A percentile compares a stretch with the other conserved stretches of the same genome.
Evolutionary conservation across 345 rosid species (phyloP).

Genomic region (Schrenkiella parvula): DNA sequence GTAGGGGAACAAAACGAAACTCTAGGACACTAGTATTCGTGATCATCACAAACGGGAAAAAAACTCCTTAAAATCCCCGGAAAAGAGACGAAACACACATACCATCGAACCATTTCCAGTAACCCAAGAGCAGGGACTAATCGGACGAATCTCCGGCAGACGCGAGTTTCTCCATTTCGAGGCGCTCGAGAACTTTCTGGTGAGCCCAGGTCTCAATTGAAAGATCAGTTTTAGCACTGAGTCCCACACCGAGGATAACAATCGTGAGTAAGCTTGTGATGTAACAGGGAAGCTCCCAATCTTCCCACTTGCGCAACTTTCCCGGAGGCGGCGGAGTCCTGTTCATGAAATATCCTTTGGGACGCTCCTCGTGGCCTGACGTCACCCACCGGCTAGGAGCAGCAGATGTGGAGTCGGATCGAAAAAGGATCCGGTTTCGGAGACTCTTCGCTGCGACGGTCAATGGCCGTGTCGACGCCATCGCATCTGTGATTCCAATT

Average conservation of each 20-base stretch:
- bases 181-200: slow-evolving; percentile 84
- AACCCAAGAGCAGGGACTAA: neutral
- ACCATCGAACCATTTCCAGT: slow-evolving; percentile 4
- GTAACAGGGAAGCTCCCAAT: slow-evolving; percentile 99
- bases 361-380: slow-evolving; percentile 87
- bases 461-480: slow-evolving; percentile 30
- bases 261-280: slow-evolving; percentile 87
- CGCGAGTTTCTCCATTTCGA: slow-evolving; percentile 55
- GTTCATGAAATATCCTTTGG: slow-evolving; percentile 83
- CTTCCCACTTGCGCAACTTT: slow-evolving; percentile 90
- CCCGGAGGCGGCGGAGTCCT: slow-evolving; percentile 66
- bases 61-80: slow-evolving; percentile 2
- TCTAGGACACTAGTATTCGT: slow-evolving; percentile 7
- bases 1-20: neutral
- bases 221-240: slow-evolving; percentile 95
- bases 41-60: slow-evolving; percentile 12
- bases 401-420: slow-evolving; percentile 45
- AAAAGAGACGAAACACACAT: neutral
- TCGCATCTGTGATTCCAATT: slow-evolving; percentile 5
- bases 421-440: slow-evolving; percentile 55
- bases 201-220: slow-evolving; percentile 98
- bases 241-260: slow-evolving; percentile 92
- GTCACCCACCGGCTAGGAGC: slow-evolving; percentile 75
- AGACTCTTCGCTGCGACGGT: slow-evolving; percentile 39
- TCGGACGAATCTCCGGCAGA: slow-evolving; percentile 23